phyloP scores from a whole-genome alignment of 108 stramenopile species.

The Nitzschia sp. region DNA sequence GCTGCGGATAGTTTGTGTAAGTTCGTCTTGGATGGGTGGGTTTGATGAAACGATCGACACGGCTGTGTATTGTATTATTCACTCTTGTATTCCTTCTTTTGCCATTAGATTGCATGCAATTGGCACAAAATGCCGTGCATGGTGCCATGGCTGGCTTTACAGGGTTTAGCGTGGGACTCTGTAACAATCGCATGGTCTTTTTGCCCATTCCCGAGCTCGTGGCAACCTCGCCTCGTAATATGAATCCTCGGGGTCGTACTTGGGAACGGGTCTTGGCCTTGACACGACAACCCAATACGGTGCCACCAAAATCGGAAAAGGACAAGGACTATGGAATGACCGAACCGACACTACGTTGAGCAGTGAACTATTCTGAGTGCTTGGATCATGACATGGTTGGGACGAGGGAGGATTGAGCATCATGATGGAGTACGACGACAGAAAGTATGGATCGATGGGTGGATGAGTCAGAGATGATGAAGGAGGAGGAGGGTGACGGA shows the following conservation, averaged over 20 bases:
- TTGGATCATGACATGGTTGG: background rate
- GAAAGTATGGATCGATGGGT: no score
- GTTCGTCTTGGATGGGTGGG: conserved; percentile 5
- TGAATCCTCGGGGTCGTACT: conserved; percentile 92
- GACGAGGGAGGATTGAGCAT: no score
- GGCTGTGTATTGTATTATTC: background rate
- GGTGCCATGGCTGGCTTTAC: conserved; percentile 99
- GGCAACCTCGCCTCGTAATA: conserved; percentile 89
- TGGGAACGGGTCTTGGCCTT: conserved; percentile 95
- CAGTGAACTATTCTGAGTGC: background rate
- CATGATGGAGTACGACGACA: no score
- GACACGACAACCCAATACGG: conserved; percentile 94
- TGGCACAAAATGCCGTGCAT: conserved; percentile 98
- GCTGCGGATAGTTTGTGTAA: conserved; percentile 87
- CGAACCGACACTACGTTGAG: conserved; percentile 20
- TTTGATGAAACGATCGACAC: background rate
- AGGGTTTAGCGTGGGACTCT: conserved; percentile 92
- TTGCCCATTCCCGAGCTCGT: conserved; percentile 94
- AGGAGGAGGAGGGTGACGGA: no score
- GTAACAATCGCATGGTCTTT: conserved; percentile 94
- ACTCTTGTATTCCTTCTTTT: background rate
- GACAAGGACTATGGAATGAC: background rate
- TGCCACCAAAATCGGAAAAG: conserved; percentile 6
- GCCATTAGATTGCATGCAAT: conserved; percentile 87
- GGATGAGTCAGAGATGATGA: no score